phyloP scores from a whole-genome alignment of 495 filamentous ascomycete genomes.

The Penicillium lividum region DNA sequence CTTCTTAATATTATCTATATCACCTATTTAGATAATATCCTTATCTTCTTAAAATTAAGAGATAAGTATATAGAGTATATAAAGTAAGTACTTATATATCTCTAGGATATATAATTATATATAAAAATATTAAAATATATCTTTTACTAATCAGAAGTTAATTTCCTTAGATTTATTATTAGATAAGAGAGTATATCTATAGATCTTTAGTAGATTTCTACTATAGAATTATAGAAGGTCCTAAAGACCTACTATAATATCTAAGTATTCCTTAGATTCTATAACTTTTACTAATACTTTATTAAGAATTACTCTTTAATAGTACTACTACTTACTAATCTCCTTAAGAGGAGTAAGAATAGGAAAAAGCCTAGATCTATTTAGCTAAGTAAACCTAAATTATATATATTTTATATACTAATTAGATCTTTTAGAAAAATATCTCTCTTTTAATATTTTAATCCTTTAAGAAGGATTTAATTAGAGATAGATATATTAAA shows the following conservation, averaged over 20 bases:
- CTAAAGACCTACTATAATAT: background rate
- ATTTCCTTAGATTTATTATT: background rate
- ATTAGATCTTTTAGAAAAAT: no score
- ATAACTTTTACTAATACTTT: constrained; percentile 1
- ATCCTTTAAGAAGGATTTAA: no score
- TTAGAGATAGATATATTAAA: constrained; percentile 1
- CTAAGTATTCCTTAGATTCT: background rate
- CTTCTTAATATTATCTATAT: background rate
- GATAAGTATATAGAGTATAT: background rate
- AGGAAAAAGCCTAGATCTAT: background rate
- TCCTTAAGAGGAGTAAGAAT: background rate
- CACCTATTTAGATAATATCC: background rate
- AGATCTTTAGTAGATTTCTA: background rate
- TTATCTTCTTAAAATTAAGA: background rate
- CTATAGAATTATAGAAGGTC: background rate
- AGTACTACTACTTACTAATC: background rate
- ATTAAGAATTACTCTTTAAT: background rate
- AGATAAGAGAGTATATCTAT: background rate
- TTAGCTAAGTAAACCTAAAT: no score
- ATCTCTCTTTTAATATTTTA: no score
- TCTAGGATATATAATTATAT: background rate
- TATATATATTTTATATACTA: no score
- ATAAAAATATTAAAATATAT: constrained; percentile 3
- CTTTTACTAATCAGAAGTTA: background rate
- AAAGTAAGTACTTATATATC: background rate